Evolutionary conservation across 305 asterid genomes (phyloP).

Genomic region (Salvia sclarea): DNA sequence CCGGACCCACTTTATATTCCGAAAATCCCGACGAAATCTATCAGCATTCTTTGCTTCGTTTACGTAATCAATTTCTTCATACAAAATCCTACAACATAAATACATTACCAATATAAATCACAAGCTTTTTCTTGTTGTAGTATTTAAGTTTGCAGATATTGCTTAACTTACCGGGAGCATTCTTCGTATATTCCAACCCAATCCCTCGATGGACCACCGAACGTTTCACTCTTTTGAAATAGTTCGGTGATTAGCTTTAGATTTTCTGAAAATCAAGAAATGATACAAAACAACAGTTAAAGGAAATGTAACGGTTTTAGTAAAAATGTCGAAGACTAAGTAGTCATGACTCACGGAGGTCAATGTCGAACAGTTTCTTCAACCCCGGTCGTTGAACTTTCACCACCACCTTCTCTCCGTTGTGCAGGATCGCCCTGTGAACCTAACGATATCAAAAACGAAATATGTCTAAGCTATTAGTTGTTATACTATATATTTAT

Average conservation of each 20-base stretch:
- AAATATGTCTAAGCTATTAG: not conserved
- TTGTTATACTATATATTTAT: not conserved
- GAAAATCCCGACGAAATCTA: conserved; percentile 82
- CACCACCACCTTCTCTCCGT: conserved; percentile 72
- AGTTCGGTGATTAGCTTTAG: conserved; percentile 65
- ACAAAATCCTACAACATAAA: conserved; percentile 76
- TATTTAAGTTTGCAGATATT: no score
- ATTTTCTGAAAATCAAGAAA: conserved; percentile 53
- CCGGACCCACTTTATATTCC: conserved; percentile 93
- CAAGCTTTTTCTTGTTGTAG: not conserved
- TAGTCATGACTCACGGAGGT: conserved; percentile 23
- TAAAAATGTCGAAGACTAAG: not conserved
- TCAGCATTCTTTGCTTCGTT: conserved; percentile 95
- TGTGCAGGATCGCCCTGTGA: conserved; percentile 84
- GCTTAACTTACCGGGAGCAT: conserved; percentile 77
- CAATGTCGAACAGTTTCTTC: conserved; percentile 83
- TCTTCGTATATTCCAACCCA: conserved; percentile 86
- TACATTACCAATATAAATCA: not conserved
- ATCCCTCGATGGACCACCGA: conserved; percentile 84
- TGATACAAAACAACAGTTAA: not conserved
- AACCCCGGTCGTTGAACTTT: conserved; percentile 91
- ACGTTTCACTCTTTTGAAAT: conserved; percentile 72
- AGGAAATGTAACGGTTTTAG: not conserved
- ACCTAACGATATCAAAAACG: conserved; percentile 48
- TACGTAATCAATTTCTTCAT: conserved; percentile 83